Evolutionary conservation across 2,329 filamentous ascomycete species (phyloP).

Genomic region (Neonectria punicea): DNA sequence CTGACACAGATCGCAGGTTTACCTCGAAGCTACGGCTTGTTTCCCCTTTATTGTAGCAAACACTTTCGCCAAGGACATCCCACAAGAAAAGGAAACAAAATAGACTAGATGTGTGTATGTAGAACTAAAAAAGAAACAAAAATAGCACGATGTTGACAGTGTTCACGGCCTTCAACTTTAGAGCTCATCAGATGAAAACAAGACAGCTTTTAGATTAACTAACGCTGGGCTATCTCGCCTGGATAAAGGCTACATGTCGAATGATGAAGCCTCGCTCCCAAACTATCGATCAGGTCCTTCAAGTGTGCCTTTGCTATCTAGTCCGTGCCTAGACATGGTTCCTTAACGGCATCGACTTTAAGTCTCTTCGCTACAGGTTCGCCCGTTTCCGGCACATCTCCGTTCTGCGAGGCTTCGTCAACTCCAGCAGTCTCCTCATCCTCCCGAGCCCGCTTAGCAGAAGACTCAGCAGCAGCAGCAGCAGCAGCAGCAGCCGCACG

Average conservation of each 20-base stretch:
- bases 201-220: neutral
- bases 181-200: neutral
- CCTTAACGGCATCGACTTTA: neutral
- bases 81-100: slow-evolving; percentile 27
- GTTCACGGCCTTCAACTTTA: neutral
- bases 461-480: slow-evolving; percentile 17
- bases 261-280: neutral
- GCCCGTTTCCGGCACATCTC: neutral
- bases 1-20: slow-evolving; percentile 58
- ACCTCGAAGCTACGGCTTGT: slow-evolving; percentile 71
- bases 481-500: slow-evolving; percentile 24
- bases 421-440: neutral
- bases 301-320: neutral
- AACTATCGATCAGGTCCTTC: neutral
- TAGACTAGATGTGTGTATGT: neutral
- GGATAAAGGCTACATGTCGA: neutral
- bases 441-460: neutral
- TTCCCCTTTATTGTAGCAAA: slow-evolving; percentile 75
- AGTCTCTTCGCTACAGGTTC: neutral
- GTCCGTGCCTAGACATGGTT: neutral
- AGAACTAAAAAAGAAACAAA: neutral
- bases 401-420: neutral
- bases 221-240: no score
- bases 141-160: neutral
- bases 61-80: slow-evolving; percentile 69